Conservation (phyloP, 306 rosid species). For the Sphenostylis stenocarpa region DNA sequence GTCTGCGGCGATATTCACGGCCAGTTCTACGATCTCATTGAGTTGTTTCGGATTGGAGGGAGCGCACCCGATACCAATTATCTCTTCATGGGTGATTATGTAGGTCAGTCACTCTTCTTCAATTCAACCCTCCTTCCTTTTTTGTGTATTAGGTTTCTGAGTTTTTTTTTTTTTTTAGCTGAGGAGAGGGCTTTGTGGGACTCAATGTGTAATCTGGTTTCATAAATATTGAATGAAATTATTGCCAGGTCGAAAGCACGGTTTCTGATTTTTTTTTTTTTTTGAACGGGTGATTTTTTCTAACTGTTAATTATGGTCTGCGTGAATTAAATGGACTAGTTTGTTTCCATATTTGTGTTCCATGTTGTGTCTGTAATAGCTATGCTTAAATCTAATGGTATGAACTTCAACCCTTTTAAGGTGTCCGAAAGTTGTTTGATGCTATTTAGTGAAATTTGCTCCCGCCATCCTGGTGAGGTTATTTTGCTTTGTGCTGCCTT, state of each 20-base stretch:
- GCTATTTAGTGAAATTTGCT: neutral
- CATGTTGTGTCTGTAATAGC: neutral
- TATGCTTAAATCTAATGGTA: neutral
- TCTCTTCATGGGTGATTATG: conserved; percentile 98
- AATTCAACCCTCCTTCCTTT: neutral
- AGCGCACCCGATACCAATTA: conserved; percentile 92
- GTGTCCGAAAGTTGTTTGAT: neutral
- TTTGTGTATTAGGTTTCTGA: neutral
- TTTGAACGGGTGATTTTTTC: neutral
- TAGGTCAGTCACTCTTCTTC: conserved; percentile 55
- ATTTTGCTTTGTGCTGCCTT: neutral
- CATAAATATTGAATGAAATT: neutral
- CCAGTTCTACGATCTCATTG: conserved; percentile 95
- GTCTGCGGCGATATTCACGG: conserved; percentile 98
- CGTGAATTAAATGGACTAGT: neutral
- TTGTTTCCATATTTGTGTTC: conserved; percentile 2
- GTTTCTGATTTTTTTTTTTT: neutral
- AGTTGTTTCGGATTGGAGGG: conserved; percentile 92
- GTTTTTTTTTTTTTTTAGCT: neutral
- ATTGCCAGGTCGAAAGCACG: neutral
- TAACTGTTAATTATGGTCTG: neutral
- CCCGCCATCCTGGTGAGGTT: neutral
- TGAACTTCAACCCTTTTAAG: neutral
- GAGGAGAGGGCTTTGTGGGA: neutral
- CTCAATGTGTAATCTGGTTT: neutral